These are phyloP conservation scores for Wickerhamiella dianesei DNA, from an alignment of 805 yeast species.

Conservation along the genomic window DNA sequence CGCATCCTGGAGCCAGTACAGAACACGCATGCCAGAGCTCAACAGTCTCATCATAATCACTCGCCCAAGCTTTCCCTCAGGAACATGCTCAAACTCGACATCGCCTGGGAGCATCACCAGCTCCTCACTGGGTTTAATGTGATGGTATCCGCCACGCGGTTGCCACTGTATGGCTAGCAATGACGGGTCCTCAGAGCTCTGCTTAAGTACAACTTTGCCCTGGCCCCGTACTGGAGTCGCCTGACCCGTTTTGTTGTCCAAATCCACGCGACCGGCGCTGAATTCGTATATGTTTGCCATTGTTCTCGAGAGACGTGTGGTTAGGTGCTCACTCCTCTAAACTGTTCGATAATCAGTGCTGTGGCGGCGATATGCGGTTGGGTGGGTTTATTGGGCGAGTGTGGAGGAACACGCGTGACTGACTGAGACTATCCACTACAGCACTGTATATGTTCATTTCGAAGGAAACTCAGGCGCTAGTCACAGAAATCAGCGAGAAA, in stretches of 20 bases:
- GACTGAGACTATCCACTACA: no score
- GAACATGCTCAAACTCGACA: constrained; percentile 58
- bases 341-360: no score
- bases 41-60: constrained; percentile 55
- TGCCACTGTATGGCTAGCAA: constrained; percentile 61
- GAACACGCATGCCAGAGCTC: constrained; percentile 43
- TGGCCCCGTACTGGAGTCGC: constrained; percentile 62
- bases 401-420: no score
- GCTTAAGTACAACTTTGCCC: constrained; percentile 49
- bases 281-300: constrained; percentile 27
- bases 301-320: background rate
- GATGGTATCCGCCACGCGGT: constrained; percentile 37
- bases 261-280: constrained; percentile 67
- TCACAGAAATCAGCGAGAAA: constrained; percentile 42
- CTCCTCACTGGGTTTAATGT: constrained; percentile 27
- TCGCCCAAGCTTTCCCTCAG: constrained; percentile 62
- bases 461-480: constrained; percentile 35
- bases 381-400: no score
- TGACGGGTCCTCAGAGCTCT: constrained; percentile 56
- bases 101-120: constrained; percentile 74
- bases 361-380: no score
- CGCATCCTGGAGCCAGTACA: constrained; percentile 64
- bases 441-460: constrained; percentile 57
- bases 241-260: constrained; percentile 41
- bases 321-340: no score